These are phyloP conservation scores for Aspergillus carlsbadensis DNA, from an alignment of 495 filamentous ascomycete genomes.

Conservation along the genomic window DNA sequence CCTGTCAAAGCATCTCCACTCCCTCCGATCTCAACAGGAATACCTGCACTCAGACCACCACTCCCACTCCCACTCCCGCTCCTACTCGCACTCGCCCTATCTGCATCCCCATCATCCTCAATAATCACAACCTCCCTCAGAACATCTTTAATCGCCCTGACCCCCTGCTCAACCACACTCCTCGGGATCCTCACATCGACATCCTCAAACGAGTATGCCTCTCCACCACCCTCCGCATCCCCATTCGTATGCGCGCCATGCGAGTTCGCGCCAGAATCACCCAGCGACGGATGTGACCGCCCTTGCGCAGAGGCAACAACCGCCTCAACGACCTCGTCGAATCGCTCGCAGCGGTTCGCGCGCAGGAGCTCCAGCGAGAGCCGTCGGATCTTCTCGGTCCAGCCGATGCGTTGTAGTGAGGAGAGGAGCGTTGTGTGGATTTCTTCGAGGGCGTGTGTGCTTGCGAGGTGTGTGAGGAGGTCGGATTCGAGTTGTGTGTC, in stretches of 20 bases:
- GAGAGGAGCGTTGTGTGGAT: constrained; percentile 42
- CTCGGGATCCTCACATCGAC: constrained; percentile 44
- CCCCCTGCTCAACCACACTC: constrained; percentile 44
- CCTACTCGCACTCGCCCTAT: constrained; percentile 27
- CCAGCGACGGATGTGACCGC: constrained; percentile 30
- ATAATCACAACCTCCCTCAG: constrained; percentile 49
- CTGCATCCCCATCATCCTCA: constrained; percentile 43
- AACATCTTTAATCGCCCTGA: constrained; percentile 46
- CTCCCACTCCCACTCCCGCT: neutral
- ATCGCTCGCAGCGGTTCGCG: constrained; percentile 46
- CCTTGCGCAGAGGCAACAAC: constrained; percentile 45
- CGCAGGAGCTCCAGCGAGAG: constrained; percentile 45
- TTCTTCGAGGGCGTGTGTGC: constrained; percentile 44
- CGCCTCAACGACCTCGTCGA: constrained; percentile 47
- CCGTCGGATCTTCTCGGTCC: constrained; percentile 43
- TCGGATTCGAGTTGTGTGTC: constrained; percentile 45
- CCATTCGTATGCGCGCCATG: constrained; percentile 15
- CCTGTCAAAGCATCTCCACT: constrained; percentile 10
- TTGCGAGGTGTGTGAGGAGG: constrained; percentile 42
- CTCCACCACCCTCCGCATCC: constrained; percentile 21
- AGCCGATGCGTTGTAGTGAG: constrained; percentile 41
- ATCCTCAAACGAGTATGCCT: constrained; percentile 30
- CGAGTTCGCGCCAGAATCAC: constrained; percentile 16
- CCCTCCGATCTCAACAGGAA: constrained; percentile 1
- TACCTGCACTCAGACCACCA: constrained; percentile 3